Base-by-base conservation (phyloP, 148 eudicot species). In the Tetragonia tetragonoides region DNA sequence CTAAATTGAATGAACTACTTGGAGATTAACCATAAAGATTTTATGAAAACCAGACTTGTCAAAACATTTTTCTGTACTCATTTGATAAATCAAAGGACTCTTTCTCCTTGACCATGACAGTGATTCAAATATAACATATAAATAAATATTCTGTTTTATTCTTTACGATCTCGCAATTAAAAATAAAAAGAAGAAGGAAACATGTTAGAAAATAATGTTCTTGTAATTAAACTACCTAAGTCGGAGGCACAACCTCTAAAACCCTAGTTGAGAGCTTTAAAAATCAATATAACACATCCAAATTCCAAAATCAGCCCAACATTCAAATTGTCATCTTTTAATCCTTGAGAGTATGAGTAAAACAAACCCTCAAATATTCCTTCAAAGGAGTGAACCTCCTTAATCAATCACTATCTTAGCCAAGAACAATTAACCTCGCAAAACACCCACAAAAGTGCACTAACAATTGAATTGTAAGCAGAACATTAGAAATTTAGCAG, bases 191-290 rank as follows among this genome's bases (percentile, higher is more conserved):
- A 11, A 42, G 47, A 28, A 34, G 38, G 34, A 60, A 51, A 24
- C 15, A 47, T 28, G 20, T 16, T 5, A 44, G 38, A 53, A 51
- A 49, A 51, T 4, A 72, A 53, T 72, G 0, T 37, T 54, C 23
- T 53, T 7, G 53, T 12, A 81, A 49, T 46, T 28, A 17, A 37
- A 67, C 47, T 28, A 18, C 20, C 20, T 6, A 59, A 69, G 80
- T 77, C 3, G 80, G 68, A 39, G 60, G 67, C 79, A 77, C 74
- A 68, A 66, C 34, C 21, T 15, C 46, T 18, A 54, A 23, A 21
- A 23, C 14, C 17, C 4, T 21, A 12, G 28, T 2, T 21, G 34
- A 24, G 49, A 5, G 10, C 49, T 24, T 24, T 23, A 28, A 28
- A 28, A 28, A 28, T 28, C 34, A 28, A 28, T 28, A 28, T 28